phyloP scores from a whole-genome alignment of 169 alveolate genomes.

The Amoebophrya sp. region DNA sequence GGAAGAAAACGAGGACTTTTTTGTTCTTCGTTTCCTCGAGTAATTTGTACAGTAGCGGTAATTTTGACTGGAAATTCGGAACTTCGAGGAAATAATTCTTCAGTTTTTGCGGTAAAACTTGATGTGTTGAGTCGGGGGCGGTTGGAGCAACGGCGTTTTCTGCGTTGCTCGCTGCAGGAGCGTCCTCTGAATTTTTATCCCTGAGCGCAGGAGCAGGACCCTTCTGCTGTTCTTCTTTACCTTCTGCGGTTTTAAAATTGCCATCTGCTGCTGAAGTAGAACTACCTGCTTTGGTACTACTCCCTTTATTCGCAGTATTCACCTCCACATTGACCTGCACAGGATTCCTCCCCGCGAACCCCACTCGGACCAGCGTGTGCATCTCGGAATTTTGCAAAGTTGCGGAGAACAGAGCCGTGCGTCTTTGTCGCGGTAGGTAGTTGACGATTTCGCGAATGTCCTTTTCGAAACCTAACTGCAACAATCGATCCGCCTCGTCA shows the following conservation, averaged over 20 bases:
- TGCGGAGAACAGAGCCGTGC: slow-evolving; percentile 88
- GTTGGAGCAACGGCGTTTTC: too few relatives aligned
- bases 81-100: neutral
- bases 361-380: slow-evolving; percentile 59
- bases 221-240: neutral
- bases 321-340: slow-evolving; percentile 38
- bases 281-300: too few relatives aligned
- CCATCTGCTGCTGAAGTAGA: too few relatives aligned
- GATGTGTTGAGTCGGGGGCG: too few relatives aligned
- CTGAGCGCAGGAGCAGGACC: too few relatives aligned
- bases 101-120: neutral
- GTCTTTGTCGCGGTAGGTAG: slow-evolving; percentile 78
- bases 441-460: slow-evolving; percentile 61
- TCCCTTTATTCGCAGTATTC: neutral
- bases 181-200: too few relatives aligned
- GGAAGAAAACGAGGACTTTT: slow-evolving; percentile 44
- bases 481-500: slow-evolving; percentile 86
- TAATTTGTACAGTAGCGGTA: neutral
- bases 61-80: neutral
- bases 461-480: slow-evolving; percentile 74
- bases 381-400: slow-evolving; percentile 67
- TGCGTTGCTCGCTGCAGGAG: too few relatives aligned
- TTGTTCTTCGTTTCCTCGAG: neutral
- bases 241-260: neutral
- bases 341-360: slow-evolving; percentile 79